phyloP scores from a whole-genome alignment of 2,329 filamentous ascomycete genomes.

The Colletotrichum orchidophilum region DNA sequence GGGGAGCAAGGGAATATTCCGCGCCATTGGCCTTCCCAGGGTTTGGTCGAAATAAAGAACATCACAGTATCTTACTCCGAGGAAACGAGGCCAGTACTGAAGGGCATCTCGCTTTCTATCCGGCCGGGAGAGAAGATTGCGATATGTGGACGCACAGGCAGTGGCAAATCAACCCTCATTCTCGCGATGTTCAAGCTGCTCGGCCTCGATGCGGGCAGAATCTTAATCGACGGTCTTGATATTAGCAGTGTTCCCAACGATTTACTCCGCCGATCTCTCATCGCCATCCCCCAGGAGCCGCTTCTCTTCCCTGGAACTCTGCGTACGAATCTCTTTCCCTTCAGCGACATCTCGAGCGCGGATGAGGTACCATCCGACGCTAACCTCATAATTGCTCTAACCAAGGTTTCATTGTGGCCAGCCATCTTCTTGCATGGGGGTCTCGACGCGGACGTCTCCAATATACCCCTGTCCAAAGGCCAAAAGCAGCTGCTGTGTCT shows the following conservation, averaged over 20 bases:
- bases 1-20: slow-evolving; percentile 10
- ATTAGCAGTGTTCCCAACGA: slow-evolving; percentile 37
- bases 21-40: slow-evolving; percentile 36
- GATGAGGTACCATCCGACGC: slow-evolving; percentile 25
- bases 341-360: background rate
- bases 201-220: slow-evolving; percentile 38
- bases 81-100: slow-evolving; percentile 26
- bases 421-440: slow-evolving; percentile 23
- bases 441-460: slow-evolving; percentile 33
- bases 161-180: slow-evolving; percentile 33
- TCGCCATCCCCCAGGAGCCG: slow-evolving; percentile 44
- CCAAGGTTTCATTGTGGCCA: slow-evolving; percentile 35
- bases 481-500: slow-evolving; percentile 39
- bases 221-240: slow-evolving; percentile 42
- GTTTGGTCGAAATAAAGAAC: slow-evolving; percentile 31
- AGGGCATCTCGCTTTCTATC: slow-evolving; percentile 33
- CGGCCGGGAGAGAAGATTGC: slow-evolving; percentile 36
- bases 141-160: slow-evolving; percentile 40
- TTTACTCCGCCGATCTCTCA: slow-evolving; percentile 41
- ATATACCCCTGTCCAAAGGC: slow-evolving; percentile 35
- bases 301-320: slow-evolving; percentile 18
- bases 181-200: slow-evolving; percentile 38
- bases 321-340: slow-evolving; percentile 8
- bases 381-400: slow-evolving; percentile 27
- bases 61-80: slow-evolving; percentile 23